These are phyloP conservation scores for Plasmodium gallinaceum DNA, from an alignment of 169 alveolate species.

Conservation along the genomic window DNA sequence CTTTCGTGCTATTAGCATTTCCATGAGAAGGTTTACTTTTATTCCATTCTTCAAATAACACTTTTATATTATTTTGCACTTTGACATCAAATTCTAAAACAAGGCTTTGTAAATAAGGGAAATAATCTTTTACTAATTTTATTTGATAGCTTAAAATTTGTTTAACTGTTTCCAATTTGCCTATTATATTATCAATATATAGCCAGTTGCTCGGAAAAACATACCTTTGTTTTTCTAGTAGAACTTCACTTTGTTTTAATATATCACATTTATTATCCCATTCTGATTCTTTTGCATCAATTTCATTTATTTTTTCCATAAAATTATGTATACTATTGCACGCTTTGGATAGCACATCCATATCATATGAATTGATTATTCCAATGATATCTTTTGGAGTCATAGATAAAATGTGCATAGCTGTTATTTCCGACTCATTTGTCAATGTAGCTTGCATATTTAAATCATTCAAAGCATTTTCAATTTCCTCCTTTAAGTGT, in stretches of 20 bases:
- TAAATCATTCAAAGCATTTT: conserved; percentile 78
- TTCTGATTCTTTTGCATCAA: conserved; percentile 86
- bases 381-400: conserved; percentile 81
- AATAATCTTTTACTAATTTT: conserved; percentile 68
- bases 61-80: conserved; percentile 60
- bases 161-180: conserved; percentile 93
- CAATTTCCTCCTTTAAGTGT: conserved; percentile 68
- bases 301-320: conserved; percentile 93
- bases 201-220: conserved; percentile 94
- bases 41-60: conserved; percentile 74
- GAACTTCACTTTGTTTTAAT: conserved; percentile 91
- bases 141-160: conserved; percentile 81
- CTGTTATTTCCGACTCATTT: conserved; percentile 79
- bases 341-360: conserved; percentile 79
- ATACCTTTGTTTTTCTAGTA: conserved; percentile 93
- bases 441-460: conserved; percentile 78
- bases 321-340: conserved; percentile 88
- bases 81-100: conserved; percentile 67
- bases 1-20: conserved; percentile 64
- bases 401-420: conserved; percentile 82
- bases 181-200: conserved; percentile 93
- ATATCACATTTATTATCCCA: conserved; percentile 92
- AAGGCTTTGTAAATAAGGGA: conserved; percentile 65
- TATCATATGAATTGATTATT: conserved; percentile 82
- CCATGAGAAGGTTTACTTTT: conserved; percentile 74